Base-by-base conservation (phyloP, 2,329 filamentous ascomycete genomes). In the Diplodia intermedia region DNA sequence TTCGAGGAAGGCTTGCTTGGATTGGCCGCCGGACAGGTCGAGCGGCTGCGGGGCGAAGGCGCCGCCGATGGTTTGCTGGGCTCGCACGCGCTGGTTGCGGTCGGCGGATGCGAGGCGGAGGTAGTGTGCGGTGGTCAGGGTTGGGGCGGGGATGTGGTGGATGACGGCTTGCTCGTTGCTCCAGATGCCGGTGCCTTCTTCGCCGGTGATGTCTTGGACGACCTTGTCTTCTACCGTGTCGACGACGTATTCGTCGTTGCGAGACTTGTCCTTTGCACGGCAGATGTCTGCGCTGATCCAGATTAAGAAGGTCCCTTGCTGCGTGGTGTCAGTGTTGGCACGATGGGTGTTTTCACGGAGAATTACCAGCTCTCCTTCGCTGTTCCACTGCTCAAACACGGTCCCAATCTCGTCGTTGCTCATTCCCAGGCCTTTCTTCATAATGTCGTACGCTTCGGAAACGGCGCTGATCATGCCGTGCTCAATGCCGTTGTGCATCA, bases 401-500 rank as follows among this genome's bases (percentile, higher is more conserved):
- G 86, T 79, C 0, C 84, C 86, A 57, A 91, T 86, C 71, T 90
- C 84, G 9, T 90, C 85, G 67, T 89, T 84, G 6, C 74, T 76
- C 80, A 91, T 84, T 0, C 83, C 85, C 29, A 91, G 79, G n/a
- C 66, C 66, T 53, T 82, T 82, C 43, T 83, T 82, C 80, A 92
- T 86, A 38, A 91, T 82, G 0, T 82, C 82, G 88, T 88, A 92
- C 2, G 86, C 86, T 75, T 92, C 90, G 15, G 85, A 85, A 6
- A 91, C 82, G 0, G 85, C 82, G 65, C 85, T 86, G 80, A 92
- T 86, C 86, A 92, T 90, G 1, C 88, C 89, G 69, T 91, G 88
- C 74, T 92, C 89, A 69, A 92, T 91, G 1, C 89, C 89, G 71
- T 92, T 91, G 75, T 92, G 90, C 4, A 91, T 84, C 89, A 91